These are phyloP conservation scores for Ogataea wickerhamii DNA, from an alignment of 805 yeast genomes.

Conservation along the genomic window DNA sequence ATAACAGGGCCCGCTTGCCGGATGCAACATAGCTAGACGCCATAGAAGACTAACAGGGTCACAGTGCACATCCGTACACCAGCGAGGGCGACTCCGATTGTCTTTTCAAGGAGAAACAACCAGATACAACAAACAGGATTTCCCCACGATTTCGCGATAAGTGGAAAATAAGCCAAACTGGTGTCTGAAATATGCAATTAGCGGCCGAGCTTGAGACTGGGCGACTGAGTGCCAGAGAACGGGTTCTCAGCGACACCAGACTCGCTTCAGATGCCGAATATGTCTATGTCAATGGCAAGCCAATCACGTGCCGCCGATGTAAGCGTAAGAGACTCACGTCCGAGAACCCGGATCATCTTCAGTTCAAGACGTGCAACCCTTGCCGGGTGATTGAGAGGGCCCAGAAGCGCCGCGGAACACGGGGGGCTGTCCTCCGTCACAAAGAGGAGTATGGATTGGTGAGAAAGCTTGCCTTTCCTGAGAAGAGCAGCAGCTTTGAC, in stretches of 20 bases:
- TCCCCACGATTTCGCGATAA: constrained; percentile 8
- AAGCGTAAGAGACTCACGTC: constrained; percentile 52
- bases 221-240: constrained; percentile 15
- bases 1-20: too few species aligned
- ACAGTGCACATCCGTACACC: too few species aligned
- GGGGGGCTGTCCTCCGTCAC: constrained; percentile 19
- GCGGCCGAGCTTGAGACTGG: constrained; percentile 19
- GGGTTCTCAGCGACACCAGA: constrained; percentile 13
- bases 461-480: constrained; percentile 14
- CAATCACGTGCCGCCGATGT: constrained; percentile 52
- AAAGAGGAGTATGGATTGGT: constrained; percentile 16
- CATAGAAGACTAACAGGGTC: too few species aligned
- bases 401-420: constrained; percentile 30
- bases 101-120: too few species aligned
- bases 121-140: neutral
- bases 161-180: neutral
- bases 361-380: constrained; percentile 56
- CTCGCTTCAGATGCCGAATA: constrained; percentile 13
- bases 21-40: too few species aligned
- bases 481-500: constrained; percentile 4
- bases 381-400: constrained; percentile 53
- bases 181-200: constrained; percentile 11
- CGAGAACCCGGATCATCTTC: constrained; percentile 53
- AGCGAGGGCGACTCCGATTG: too few species aligned
- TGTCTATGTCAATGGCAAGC: constrained; percentile 29